Evolutionary conservation across 2,329 filamentous ascomycete species (phyloP), one percentile per base, ranked within the genome.

Genomic region (Arthroderma uncinatum): DNA sequence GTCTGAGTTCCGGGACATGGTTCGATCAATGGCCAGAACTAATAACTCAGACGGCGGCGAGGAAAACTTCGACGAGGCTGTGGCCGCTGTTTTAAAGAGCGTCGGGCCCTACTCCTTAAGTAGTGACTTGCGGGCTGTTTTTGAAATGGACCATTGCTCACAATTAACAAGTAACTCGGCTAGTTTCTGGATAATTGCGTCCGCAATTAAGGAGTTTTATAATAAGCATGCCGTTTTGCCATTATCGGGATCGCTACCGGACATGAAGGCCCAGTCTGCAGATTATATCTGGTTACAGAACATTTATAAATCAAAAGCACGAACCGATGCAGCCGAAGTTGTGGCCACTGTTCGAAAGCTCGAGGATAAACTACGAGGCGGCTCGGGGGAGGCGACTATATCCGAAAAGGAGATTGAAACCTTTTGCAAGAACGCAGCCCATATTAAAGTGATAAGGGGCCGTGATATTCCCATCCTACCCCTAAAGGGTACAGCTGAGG

Each of bases 61-160:
- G 68, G 93, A 98, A 74, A 98, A 98, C 70, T 98, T 90, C 67
- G 89, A 96, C 60, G 93, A 98, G 72, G 94, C 93, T 2, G 83
- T 85, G 48, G 84, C 83, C 12, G 89, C 91, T 4, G 90, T 97
- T 0, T 78, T 97, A 65, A 95, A 95, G 71, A 87, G 86, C n/a
- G 76, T 98, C 33, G 84, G 85, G 44, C 74, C 78, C 16, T 83
- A 85, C 48, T 80, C 80, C 25, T 71, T 94, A 19, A 83, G 86
- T 40, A 81, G 81, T 47, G 81, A 83, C 2, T 79, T 95, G 40
- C 82, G 80, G 61, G 84, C 92, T 62, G 83, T 97, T 7, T 92
- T 98, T 67, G 79, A 85, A 37, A 84, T 91, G 65, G 71, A 81
- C 14, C 82, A 80, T 71, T 81, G 76, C 63, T 68, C 70, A n/a